A percentile compares a stretch with the other conserved stretches of the same genome.
phyloP scores from a whole-genome alignment of 306 rosid genomes.

The Acacia crassicarpa region DNA sequence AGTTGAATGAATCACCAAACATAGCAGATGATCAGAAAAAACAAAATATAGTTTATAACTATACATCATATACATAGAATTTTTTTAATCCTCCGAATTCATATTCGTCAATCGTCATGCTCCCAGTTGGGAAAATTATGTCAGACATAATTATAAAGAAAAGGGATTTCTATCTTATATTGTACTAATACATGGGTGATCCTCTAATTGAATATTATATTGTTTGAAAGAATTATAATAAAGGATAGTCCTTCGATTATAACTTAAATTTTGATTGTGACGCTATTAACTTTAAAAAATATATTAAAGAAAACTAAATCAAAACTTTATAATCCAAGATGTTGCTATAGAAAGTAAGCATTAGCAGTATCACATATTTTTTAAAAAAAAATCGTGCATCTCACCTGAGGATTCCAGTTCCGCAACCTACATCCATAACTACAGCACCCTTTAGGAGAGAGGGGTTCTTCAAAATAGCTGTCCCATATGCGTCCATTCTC shows the following conservation, averaged over 20 bases:
- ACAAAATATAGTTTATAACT: background rate
- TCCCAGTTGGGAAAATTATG: background rate
- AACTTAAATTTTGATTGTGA: background rate
- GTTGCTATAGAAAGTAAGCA: background rate
- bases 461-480: constrained; percentile 79
- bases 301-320: background rate
- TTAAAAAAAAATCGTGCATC: constrained; percentile 25
- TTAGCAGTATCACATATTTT: background rate
- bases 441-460: constrained; percentile 73
- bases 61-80: background rate
- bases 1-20: constrained; percentile 17
- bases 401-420: constrained; percentile 95
- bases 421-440: constrained; percentile 95
- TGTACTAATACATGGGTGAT: background rate
- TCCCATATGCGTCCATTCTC: constrained; percentile 88
- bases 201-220: constrained; percentile 3
- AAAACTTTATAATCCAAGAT: constrained; percentile 12
- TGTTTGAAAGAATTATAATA: background rate
- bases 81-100: background rate
- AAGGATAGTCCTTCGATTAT: constrained; percentile 13
- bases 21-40: background rate
- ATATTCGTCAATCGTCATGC: constrained; percentile 1
- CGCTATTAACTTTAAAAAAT: background rate
- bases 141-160: background rate
- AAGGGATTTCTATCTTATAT: background rate